phyloP scores from a whole-genome alignment of 2,329 filamentous ascomycete genomes.

The Lachnellula willkommii region DNA sequence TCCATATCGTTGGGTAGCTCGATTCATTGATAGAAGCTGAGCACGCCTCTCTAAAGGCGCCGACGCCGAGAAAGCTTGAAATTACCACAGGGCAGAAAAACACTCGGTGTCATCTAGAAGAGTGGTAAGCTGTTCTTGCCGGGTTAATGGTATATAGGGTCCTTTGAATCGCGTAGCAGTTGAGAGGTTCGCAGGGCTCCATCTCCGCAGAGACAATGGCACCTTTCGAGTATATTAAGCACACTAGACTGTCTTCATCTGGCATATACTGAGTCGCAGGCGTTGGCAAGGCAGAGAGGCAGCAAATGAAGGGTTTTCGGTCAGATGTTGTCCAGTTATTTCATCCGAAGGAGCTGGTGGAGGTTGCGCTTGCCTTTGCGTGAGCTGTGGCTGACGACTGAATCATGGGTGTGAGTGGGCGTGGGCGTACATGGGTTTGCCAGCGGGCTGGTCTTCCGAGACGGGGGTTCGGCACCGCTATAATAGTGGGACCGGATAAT shows the following conservation, averaged over 20 bases:
- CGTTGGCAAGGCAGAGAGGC: background rate
- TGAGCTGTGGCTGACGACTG: background rate
- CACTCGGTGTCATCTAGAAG: constrained; percentile 1
- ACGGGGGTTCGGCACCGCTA: too few species aligned
- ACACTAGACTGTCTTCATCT: background rate
- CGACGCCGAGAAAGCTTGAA: background rate
- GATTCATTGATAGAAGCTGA: constrained; percentile 15
- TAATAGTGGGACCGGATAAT: background rate
- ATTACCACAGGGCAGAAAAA: background rate
- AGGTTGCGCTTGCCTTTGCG: background rate
- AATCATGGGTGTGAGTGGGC: background rate
- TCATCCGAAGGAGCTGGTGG: background rate
- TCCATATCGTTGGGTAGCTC: constrained; percentile 29
- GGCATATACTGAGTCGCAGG: background rate
- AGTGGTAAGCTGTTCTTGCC: background rate
- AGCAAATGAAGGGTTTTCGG: too few species aligned
- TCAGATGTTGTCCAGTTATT: background rate
- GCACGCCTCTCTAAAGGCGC: constrained; percentile 2
- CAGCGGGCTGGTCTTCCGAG: too few species aligned
- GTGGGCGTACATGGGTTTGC: background rate
- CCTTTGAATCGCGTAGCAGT: constrained; percentile 20
- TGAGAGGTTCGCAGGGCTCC: constrained; percentile 27
- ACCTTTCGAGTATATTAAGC: background rate
- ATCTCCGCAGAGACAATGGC: constrained; percentile 24
- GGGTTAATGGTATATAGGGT: background rate